Evolutionary conservation across 805 yeast species (phyloP), one percentile per base, ranked within the genome.

Genomic region (Cyberlindnera euphorbiiphila): DNA sequence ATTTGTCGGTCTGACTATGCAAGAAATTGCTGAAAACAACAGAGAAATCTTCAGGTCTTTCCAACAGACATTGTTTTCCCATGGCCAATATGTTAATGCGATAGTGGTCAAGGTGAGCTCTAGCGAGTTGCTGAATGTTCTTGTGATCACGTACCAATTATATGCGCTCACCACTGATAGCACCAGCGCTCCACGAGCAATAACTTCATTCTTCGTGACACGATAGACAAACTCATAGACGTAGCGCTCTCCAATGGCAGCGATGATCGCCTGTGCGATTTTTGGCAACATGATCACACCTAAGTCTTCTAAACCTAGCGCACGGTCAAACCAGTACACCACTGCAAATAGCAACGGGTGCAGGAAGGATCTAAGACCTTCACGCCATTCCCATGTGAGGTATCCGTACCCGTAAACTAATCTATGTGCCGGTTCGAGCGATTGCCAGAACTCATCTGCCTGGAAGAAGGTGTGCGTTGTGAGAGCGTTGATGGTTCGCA

Each of bases 381-480:
- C 66, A 17, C 62, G 57, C 98, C 98, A 93, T 61, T 93, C 99
- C 99, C 99, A 93, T 0, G 98, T 87, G 25, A 78, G 56, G 49
- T 76, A 75, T 0, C 98, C 98, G 45, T 80, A 81, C 2, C 93
- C 89, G 57, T 69, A 87, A 0, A 82, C 81, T 25, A 70, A 63
- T 4, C 53, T 40, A 59, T 88, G 96, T 0, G 98, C 98, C 0
- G 96, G 96, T 53, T 93, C 98, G 35, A 93, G 63, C 0, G 89
- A 69, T 61, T 93, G 99, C 78, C 81, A 93, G 61, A 71, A 93
- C 60, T 93, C 99, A 59, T 93, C 99, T 0, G 98, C 91, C 59
- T 93, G 99, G 62, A 93, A 93, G 56, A 78, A 93, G 0, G 98
- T 87, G 38, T 56, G 56, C 5, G 76, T 73, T 1, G 78, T 57